A percentile compares a stretch with the other conserved stretches of the same genome.
These are phyloP conservation scores for Botrytis pseudocinerea DNA, from an alignment of 2,329 filamentous ascomycete species.

Conservation along the genomic window DNA sequence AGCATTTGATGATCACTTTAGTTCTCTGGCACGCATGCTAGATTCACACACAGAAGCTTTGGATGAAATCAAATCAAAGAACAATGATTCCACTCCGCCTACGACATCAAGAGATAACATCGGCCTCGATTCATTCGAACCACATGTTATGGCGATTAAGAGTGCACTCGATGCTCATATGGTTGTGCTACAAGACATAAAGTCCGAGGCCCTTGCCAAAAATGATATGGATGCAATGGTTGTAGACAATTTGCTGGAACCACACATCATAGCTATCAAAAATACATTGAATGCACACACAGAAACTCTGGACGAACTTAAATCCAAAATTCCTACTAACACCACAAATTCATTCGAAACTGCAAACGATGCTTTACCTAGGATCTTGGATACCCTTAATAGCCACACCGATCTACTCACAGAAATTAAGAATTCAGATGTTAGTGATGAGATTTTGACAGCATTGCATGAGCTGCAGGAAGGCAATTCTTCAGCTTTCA, in stretches of 20 bases:
- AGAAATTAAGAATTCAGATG: slow-evolving; percentile 40
- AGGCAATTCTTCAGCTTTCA: slow-evolving; percentile 30
- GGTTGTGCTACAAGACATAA: slow-evolving; percentile 29
- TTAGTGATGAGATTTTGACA: slow-evolving; percentile 39
- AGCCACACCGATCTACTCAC: slow-evolving; percentile 32
- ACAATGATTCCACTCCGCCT: neutral
- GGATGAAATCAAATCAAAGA: slow-evolving; percentile 15
- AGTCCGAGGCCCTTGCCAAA: slow-evolving; percentile 11
- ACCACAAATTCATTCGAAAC: slow-evolving; percentile 27
- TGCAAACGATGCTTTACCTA: slow-evolving; percentile 22
- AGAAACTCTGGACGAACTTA: slow-evolving; percentile 29
- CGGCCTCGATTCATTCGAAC: slow-evolving; percentile 27
- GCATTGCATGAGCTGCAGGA: slow-evolving; percentile 35
- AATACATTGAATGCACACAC: slow-evolving; percentile 27
- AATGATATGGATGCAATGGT: slow-evolving; percentile 1
- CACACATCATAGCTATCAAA: slow-evolving; percentile 27
- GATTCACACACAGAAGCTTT: slow-evolving; percentile 24
- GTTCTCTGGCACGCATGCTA: slow-evolving; percentile 25
- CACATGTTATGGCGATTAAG: slow-evolving; percentile 31
- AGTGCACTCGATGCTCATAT: slow-evolving; percentile 31
- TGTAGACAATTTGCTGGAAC: slow-evolving; percentile 7
- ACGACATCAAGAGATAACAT: neutral
- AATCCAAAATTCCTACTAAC: slow-evolving; percentile 19
- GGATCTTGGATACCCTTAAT: slow-evolving; percentile 32
- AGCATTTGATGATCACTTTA: slow-evolving; percentile 23